A percentile compares a stretch with the other conserved stretches of the same genome.
Evolutionary conservation across 257 asterid species (phyloP).

Genomic region (Scutellaria barbata): DNA sequence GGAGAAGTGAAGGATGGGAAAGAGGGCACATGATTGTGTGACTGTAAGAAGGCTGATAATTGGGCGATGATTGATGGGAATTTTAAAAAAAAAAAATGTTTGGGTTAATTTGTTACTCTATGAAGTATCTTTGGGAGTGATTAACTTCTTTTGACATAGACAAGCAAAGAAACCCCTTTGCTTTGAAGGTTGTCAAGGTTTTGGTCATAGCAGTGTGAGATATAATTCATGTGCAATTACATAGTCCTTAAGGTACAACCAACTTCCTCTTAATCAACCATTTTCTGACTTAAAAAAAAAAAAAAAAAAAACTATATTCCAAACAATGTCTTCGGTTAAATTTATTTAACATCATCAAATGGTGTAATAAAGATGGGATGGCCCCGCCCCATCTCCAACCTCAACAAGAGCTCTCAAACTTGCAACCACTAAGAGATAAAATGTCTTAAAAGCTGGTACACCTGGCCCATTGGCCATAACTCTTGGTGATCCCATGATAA

Average conservation of each 20-base stretch:
- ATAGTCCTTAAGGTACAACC: constrained; percentile 42
- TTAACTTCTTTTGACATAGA: constrained; percentile 39
- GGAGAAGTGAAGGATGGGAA: constrained; percentile 51
- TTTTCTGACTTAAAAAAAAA: neutral
- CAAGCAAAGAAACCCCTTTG: constrained; percentile 62
- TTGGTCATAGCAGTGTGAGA: constrained; percentile 43
- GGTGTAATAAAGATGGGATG: neutral
- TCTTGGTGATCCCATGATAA: neutral
- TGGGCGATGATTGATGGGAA: constrained; percentile 35
- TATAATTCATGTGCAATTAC: constrained; percentile 49
- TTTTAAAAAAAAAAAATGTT: neutral
- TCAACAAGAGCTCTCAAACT: constrained; percentile 6
- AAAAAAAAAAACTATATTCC: too few relatives aligned
- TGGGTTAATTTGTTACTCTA: neutral
- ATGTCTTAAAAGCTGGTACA: neutral
- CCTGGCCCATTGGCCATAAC: constrained; percentile 14
- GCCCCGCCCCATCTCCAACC: neutral
- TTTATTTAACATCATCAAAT: neutral
- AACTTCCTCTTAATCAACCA: constrained; percentile 15
- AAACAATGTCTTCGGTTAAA: too few relatives aligned
- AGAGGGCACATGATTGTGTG: constrained; percentile 57
- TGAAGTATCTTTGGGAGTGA: constrained; percentile 34
- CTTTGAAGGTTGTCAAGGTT: constrained; percentile 49
- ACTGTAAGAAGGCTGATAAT: constrained; percentile 32
- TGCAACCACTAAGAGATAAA: neutral